Base-by-base conservation (phyloP, 2,329 filamentous ascomycete species). In the Fusarium sp. region DNA sequence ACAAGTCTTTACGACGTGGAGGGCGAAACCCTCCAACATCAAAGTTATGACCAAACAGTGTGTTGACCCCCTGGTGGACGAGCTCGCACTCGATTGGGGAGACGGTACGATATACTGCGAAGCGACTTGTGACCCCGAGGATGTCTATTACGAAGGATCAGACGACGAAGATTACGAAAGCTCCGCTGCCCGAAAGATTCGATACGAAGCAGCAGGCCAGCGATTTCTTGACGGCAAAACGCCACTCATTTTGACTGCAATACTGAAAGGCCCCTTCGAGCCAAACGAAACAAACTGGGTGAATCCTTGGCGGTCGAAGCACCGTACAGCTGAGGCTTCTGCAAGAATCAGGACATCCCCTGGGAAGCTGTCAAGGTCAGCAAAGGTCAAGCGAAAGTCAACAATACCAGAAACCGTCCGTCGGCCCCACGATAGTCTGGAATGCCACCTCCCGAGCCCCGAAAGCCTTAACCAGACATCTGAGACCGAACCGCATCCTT, bases 231-330 rank as follows among this genome's bases (percentile, higher is more conserved):
- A 82, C 9, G 91, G 90, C 1, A 79, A 83, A 30, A 75, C 83
- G 3, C 84, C 90, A 0, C 74, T 86, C 25, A 82, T 94, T 4
- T 76, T 89, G 5, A 90, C 91, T 14, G 86, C 90, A 9, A 78
- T 80, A 8, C 80, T 93, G 5, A 84, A 80, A 63, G 91, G 90
- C 1, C 91, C 90, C 0, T 91, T 92, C 68, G 82, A 85, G 23
- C 42, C 57, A 32, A 68, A 49, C 9, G 42, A 54, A 7, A 73
- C 75, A 8, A 71, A 75, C 41, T 80, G 78, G 78, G 51, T 69
- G 7, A 80, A 80, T 48, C 79, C 79, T 7, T 80, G 79, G 79
- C 70, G 68, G 43, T 77, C 77, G 46, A 77, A 77, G 32, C 55
- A 71, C 23, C 71, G 74, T 34, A 77, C 75, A 11, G 41, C 63